These are phyloP conservation scores for Neurospora africana DNA, from an alignment of 495 filamentous ascomycete species.

Conservation along the genomic window DNA sequence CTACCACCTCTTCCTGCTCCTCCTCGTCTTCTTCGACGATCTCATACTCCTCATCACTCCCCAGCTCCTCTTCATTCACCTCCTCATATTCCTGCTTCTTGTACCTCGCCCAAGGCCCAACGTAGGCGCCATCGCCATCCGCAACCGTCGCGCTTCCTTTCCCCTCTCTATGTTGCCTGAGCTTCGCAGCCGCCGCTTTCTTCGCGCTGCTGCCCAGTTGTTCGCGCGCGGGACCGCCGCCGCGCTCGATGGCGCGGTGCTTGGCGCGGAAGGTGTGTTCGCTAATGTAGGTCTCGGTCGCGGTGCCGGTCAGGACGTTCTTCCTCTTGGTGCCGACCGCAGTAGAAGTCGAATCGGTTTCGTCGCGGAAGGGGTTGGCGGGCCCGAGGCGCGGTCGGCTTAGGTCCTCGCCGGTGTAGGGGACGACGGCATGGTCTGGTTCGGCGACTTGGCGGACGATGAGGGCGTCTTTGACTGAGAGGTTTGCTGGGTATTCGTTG, in stretches of 20 bases:
- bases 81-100: conserved; percentile 52
- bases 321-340: conserved; percentile 56
- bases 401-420: conserved; percentile 59
- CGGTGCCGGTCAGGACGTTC: conserved; percentile 82
- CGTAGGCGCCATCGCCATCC: conserved; percentile 76
- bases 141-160: conserved; percentile 76
- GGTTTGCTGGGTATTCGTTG: conserved; percentile 46
- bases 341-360: conserved; percentile 20
- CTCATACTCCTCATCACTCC: conserved; percentile 72
- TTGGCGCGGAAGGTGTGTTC: conserved; percentile 79
- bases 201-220: conserved; percentile 30
- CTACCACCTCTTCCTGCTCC: conserved; percentile 45
- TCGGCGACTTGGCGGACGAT: conserved; percentile 39
- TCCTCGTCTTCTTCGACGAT: conserved; percentile 50
- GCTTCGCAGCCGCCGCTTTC: conserved; percentile 56
- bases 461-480: conserved; percentile 45
- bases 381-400: conserved; percentile 60
- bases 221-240: conserved; percentile 33
- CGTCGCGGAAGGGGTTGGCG: conserved; percentile 67
- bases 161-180: conserved; percentile 61
- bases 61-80: conserved; percentile 49
- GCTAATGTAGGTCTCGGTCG: conserved; percentile 78
- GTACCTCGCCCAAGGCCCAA: conserved; percentile 91
- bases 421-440: conserved; percentile 47
- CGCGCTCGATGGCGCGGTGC: conserved; percentile 61